Evolutionary conservation across 1,139 yeast species (phyloP).

Genomic region (Suhomyces wounanorum): DNA sequence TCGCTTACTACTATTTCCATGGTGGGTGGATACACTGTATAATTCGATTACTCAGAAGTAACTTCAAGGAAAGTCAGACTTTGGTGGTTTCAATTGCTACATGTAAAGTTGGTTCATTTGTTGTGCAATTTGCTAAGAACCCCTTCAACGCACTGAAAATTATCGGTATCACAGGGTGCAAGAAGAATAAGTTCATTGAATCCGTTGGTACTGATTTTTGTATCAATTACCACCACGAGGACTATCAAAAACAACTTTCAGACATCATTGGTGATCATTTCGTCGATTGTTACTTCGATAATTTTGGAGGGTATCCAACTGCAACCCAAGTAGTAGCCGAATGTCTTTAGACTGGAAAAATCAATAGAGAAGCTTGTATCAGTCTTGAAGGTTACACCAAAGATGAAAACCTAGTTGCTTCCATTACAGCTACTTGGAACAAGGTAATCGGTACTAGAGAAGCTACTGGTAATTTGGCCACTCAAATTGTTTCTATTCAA

Average conservation of each 20-base stretch:
- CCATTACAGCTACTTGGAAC: background rate
- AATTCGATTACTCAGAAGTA: background rate
- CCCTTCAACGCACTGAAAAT: background rate
- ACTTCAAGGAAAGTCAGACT: background rate
- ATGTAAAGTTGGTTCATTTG: background rate
- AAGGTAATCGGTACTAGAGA: background rate
- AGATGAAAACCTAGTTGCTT: background rate
- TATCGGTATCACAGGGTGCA: background rate
- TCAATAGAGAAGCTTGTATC: background rate
- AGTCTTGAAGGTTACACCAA: background rate
- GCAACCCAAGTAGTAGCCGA: background rate
- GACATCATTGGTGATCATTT: background rate
- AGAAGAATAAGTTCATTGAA: background rate
- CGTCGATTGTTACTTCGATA: conserved; percentile 32
- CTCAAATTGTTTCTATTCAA: background rate
- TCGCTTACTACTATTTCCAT: background rate
- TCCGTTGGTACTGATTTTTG: background rate
- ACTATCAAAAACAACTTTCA: background rate
- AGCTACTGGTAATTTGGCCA: background rate
- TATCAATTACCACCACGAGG: background rate
- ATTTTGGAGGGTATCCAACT: conserved; percentile 23
- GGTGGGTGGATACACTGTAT: background rate
- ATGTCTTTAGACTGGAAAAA: background rate
- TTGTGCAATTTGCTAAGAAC: background rate
- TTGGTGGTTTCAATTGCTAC: background rate